A percentile compares a stretch with the other conserved stretches of the same genome.
phyloP scores from a whole-genome alignment of 2,329 filamentous ascomycete species.

The Byssothecium circinans region DNA sequence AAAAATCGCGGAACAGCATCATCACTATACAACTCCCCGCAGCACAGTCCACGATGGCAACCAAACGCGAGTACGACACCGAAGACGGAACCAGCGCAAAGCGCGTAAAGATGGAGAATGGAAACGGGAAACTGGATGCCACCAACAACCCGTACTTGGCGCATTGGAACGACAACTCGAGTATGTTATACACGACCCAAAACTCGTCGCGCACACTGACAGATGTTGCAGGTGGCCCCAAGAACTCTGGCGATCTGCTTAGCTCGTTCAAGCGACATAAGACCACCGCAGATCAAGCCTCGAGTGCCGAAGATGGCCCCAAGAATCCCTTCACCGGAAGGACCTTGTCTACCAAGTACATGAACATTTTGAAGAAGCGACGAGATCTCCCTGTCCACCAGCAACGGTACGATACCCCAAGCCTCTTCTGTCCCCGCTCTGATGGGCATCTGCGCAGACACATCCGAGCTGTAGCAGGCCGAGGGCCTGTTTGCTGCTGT shows the following conservation, averaged over 20 bases:
- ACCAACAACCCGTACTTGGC: slow-evolving; percentile 84
- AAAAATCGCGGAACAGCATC: slow-evolving; percentile 1
- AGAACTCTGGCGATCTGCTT: slow-evolving; percentile 48
- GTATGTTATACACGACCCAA: slow-evolving; percentile 31
- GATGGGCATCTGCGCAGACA: slow-evolving; percentile 1
- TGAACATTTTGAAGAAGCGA: slow-evolving; percentile 81
- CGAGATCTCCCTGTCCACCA: slow-evolving; percentile 88
- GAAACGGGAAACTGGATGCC: slow-evolving; percentile 50
- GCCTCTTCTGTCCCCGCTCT: neutral
- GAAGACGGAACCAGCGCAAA: slow-evolving; percentile 55
- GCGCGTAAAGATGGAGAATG: slow-evolving; percentile 49
- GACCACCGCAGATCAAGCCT: slow-evolving; percentile 76
- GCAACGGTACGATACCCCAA: slow-evolving; percentile 64
- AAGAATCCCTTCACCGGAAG: slow-evolving; percentile 82
- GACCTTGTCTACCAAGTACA: slow-evolving; percentile 79
- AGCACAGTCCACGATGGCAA: slow-evolving; percentile 51
- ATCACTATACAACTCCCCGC: slow-evolving; percentile 3
- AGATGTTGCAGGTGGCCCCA: slow-evolving; percentile 9
- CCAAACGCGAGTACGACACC: slow-evolving; percentile 56
- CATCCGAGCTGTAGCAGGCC: neutral
- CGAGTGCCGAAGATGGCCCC: slow-evolving; percentile 75
- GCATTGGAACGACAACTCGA: slow-evolving; percentile 70
- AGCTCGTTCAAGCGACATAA: slow-evolving; percentile 72
- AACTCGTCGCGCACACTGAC: slow-evolving; percentile 2
- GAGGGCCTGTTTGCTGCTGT: neutral